Base-by-base conservation (phyloP, 2,329 filamentous ascomycete species). In the Colletotrichum acutatum region DNA sequence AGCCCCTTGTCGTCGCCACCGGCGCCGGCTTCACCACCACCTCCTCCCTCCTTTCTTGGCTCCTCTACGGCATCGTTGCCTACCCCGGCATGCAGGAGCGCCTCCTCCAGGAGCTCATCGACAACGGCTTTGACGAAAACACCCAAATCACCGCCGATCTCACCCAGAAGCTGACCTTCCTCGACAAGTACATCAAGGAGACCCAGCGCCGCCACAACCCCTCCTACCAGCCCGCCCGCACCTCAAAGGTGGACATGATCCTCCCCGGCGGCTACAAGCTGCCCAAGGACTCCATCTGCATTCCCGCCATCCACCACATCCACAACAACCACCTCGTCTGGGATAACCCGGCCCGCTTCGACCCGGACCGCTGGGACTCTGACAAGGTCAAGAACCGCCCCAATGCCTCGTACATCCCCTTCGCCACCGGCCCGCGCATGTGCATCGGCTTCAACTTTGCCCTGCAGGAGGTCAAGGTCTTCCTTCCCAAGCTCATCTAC, bases 391-490 rank as follows among this genome's bases (percentile, higher is more conserved):
- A 88, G 81, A 85, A 84, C 75, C 78, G 85, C 2, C 88, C 86
- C 58, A 84, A 84, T 34, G 85, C 84, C 1, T 82, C 86, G 0
- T 92, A 91, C 76, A 82, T 88, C 4, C 90, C 90, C 0, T 92
- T 92, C 74, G 90, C 87, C 0, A 82, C 85, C 0, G 90, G 90
- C 0, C 86, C 83, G 0, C 82, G 90, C 1, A 86, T 86, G 81
- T 92, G 90, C 74, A 89, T 92, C 68, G 90, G 90, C 0, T 91
- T 91, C 84, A 92, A 91, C 79, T 91, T 92, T 78, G 90, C 90
- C 0, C 81, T 92, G 7, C 85, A 87, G 71, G 89, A 92, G 79
- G 83, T 91, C 71, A 91, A 91, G 82, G 83, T 90, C 4, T 86
- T 90, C 76, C 52, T 92, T 74, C 83, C 86, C 1, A 89, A 91